Evolutionary conservation across 2,329 filamentous ascomycete species (phyloP).

Genomic region (Colletotrichum endophyticum): DNA sequence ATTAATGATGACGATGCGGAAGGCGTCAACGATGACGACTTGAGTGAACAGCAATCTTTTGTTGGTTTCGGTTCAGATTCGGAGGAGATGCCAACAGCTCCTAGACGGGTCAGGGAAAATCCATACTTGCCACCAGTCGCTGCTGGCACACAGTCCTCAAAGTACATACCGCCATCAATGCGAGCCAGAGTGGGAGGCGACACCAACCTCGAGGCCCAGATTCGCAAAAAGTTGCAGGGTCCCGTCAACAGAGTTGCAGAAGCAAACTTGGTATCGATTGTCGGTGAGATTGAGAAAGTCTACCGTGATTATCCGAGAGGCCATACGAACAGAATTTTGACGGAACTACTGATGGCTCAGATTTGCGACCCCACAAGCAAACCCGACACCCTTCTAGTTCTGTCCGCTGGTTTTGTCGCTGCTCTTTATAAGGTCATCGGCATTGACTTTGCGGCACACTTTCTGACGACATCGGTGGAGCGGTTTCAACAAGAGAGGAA

Average conservation of each 20-base stretch:
- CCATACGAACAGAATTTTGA: constrained; percentile 81
- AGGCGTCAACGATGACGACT: background rate
- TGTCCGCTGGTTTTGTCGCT: constrained; percentile 88
- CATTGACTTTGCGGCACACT: constrained; percentile 86
- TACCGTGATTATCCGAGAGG: constrained; percentile 88
- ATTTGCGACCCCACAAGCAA: constrained; percentile 79
- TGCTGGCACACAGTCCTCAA: constrained; percentile 51
- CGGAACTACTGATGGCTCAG: constrained; percentile 79
- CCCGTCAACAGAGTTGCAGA: constrained; percentile 93
- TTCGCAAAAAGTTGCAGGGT: constrained; percentile 84
- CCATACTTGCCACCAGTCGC: constrained; percentile 80
- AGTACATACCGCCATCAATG: constrained; percentile 90
- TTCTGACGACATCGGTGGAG: constrained; percentile 79
- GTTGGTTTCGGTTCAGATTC: constrained; percentile 42
- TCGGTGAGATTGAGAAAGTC: constrained; percentile 80
- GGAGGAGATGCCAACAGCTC: constrained; percentile 34
- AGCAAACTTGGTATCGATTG: constrained; percentile 83
- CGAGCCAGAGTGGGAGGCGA: constrained; percentile 68
- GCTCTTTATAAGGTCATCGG: constrained; percentile 88
- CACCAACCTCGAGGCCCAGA: constrained; percentile 68
- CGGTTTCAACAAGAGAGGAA: constrained; percentile 73
- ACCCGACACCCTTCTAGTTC: constrained; percentile 87
- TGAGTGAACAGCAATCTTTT: constrained; percentile 38
- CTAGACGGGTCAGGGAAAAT: constrained; percentile 72
- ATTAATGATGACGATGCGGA: background rate